Evolutionary conservation across 2,329 filamentous ascomycete species (phyloP), one percentile per base, ranked within the genome.

Genomic region (Stagonosporopsis tanaceti): DNA sequence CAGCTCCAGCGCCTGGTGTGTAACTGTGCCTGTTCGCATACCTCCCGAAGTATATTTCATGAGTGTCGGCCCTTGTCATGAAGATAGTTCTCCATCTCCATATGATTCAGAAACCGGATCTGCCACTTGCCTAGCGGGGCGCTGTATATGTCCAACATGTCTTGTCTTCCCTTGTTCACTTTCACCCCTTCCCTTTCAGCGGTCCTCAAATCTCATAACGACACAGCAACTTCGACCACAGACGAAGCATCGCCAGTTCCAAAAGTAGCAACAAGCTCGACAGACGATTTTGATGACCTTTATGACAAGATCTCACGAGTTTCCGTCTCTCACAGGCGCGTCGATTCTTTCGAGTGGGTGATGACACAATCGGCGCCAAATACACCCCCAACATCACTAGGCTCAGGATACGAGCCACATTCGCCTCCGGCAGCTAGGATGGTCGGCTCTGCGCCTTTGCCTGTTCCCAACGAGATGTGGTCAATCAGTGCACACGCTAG

Each of bases 281-380:
- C 9, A 1, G 17, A 22, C 6, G 14, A 11, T 3, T 7, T 3
- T 32, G 53, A 51, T 4, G 28, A n/a, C 14, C 37, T 32, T 8
- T 57, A 57, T 17, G 53, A 57, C 14, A 57, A 51, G 15, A 20
- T 57, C n/a, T 47, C 53, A 24, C 47, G 25, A 39, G 53, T 57
- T 8, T 57, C 53, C 9, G 42, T 57, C 17, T 51, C 53, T 22
- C 53, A 57, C 42, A 57, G 53, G 22, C 53, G 53, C 6, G 9
- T 51, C 14, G 42, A 51, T 32, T 57, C 53, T 8, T 57, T 57
- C 22, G 53, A 57, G n/a, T 57, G 53, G 53, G 47, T 51, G 3
- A 50, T 56, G 53, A 41, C 53, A 17, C 47, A 38, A 17, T 57
- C 53, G 4, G 47, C 47, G 12, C 53, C 53, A 4, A 51, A 51